These are phyloP conservation scores for Corymbia calophylla DNA, from an alignment of 441 rosid genomes.

Conservation along the genomic window DNA sequence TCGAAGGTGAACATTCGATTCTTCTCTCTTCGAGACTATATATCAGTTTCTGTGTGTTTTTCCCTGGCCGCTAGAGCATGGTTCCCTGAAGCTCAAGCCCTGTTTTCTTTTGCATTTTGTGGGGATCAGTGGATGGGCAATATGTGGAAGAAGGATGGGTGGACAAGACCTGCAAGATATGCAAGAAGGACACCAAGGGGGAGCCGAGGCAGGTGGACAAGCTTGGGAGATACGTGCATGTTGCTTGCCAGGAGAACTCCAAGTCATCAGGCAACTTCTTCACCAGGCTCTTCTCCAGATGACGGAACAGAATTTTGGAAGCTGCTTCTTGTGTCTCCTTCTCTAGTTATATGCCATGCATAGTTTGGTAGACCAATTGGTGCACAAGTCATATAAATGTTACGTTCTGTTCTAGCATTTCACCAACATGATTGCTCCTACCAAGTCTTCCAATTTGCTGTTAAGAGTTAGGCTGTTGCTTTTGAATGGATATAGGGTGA, in stretches of 20 bases:
- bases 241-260: conserved; percentile 53
- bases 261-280: conserved; percentile 60
- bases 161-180: conserved; percentile 84
- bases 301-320: not conserved
- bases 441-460: not conserved
- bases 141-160: conserved; percentile 98
- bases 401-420: not conserved
- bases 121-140: conserved; percentile 64
- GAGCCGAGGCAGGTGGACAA: conserved; percentile 80
- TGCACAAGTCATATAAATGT: not conserved
- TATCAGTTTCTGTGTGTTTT: conserved; percentile 1
- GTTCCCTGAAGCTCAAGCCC: not conserved
- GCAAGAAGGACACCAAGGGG: conserved; percentile 79
- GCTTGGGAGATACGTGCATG: conserved; percentile 73
- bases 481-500: not conserved
- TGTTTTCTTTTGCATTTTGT: not conserved
- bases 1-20: conserved; percentile 27
- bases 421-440: not conserved
- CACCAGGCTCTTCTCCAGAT: conserved; percentile 54
- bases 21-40: not conserved
- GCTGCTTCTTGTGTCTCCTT: not conserved
- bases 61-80: not conserved
- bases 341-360: not conserved
- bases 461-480: not conserved
- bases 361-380: not conserved